phyloP scores from a whole-genome alignment of 306 rosid species.

The Dalbergia cultrata region DNA sequence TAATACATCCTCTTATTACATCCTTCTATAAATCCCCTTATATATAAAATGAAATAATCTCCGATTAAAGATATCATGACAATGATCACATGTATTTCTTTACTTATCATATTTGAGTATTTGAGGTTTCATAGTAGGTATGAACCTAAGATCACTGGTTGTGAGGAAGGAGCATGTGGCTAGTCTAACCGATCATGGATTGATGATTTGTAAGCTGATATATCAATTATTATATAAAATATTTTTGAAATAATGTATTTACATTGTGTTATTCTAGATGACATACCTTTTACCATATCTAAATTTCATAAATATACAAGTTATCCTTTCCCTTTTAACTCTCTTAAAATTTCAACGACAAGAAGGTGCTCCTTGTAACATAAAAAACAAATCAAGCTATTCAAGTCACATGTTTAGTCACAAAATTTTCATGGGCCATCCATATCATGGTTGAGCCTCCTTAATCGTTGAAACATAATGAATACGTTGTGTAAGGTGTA shows the following conservation, averaged over 20 bases:
- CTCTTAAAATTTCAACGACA: not conserved
- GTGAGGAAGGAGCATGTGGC: too few species aligned
- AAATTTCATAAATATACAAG: not conserved
- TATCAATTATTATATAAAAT: too few species aligned
- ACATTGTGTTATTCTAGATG: not conserved
- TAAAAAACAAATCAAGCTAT: not conserved
- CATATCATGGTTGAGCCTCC: constrained; percentile 28
- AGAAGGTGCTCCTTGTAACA: not conserved
- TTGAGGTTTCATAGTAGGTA: too few species aligned
- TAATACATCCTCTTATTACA: too few species aligned
- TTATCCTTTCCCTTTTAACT: not conserved
- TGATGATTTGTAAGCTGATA: too few species aligned
- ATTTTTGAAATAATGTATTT: not conserved
- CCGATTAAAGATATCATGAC: too few species aligned
- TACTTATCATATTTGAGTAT: too few species aligned
- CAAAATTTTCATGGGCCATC: constrained; percentile 35
- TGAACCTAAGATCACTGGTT: too few species aligned
- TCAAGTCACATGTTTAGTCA: constrained; percentile 34
- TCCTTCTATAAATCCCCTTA: too few species aligned
- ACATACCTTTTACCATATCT: not conserved
- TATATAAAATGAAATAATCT: too few species aligned
- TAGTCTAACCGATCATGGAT: too few species aligned
- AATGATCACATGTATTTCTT: too few species aligned
- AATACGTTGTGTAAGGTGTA: not conserved
- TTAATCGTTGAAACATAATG: constrained; percentile 1